Evolutionary conservation across 1,139 yeast genomes (phyloP).

Genomic region (Kodamaea anthophila): DNA sequence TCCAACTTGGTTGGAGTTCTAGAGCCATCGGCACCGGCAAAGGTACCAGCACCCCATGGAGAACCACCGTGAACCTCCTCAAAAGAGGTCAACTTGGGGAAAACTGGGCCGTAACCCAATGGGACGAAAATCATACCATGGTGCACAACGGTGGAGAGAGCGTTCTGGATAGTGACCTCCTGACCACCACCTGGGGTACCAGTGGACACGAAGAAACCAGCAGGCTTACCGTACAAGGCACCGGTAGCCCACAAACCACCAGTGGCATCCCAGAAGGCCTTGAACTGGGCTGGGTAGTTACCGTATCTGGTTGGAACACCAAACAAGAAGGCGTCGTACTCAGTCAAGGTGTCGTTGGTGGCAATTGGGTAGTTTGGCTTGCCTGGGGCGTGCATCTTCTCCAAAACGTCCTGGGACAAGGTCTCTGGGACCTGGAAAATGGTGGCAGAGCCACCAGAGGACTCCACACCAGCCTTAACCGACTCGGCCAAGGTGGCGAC

Average conservation of each 20-base stretch:
- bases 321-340: constrained; percentile 33
- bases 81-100: constrained; percentile 22
- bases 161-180: constrained; percentile 30
- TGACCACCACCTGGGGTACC: constrained; percentile 38
- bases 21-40: constrained; percentile 33
- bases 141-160: constrained; percentile 29
- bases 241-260: constrained; percentile 36
- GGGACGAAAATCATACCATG: constrained; percentile 36
- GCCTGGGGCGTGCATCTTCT: constrained; percentile 26
- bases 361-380: constrained; percentile 31
- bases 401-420: constrained; percentile 24
- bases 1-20: constrained; percentile 31
- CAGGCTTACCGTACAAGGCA: constrained; percentile 31
- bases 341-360: constrained; percentile 23
- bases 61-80: constrained; percentile 35
- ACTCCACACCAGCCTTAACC: constrained; percentile 31
- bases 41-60: constrained; percentile 40
- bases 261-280: constrained; percentile 34
- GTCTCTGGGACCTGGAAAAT: constrained; percentile 36
- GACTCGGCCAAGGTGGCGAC: constrained; percentile 30
- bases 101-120: constrained; percentile 28
- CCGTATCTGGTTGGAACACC: constrained; percentile 38
- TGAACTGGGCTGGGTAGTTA: constrained; percentile 34
- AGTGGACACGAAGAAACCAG: constrained; percentile 33
- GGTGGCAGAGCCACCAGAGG: constrained; percentile 34